These are phyloP conservation scores for Candida qinlingensis DNA, from an alignment of 805 yeast genomes.

Conservation along the genomic window DNA sequence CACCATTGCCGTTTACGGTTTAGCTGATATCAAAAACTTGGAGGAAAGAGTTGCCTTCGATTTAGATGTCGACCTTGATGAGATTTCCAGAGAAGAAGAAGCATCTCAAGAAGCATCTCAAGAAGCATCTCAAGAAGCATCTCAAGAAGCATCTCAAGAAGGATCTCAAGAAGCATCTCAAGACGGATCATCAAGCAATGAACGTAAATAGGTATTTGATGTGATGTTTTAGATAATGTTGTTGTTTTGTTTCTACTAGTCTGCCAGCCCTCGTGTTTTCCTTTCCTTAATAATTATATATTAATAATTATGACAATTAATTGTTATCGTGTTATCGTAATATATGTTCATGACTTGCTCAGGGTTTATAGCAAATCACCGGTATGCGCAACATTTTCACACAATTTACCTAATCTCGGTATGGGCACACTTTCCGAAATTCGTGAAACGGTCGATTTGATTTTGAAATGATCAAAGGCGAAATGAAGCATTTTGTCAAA, in stretches of 20 bases:
- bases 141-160: not conserved
- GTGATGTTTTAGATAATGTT: not conserved
- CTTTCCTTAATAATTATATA: not conserved
- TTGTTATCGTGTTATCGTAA: no score
- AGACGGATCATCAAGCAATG: constrained; percentile 2
- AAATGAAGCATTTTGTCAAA: no score
- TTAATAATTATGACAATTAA: not conserved
- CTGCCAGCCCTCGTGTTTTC: not conserved
- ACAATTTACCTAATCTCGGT: no score
- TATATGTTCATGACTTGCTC: no score
- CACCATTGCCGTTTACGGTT: constrained; percentile 77
- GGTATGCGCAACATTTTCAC: no score
- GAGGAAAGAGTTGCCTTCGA: constrained; percentile 48
- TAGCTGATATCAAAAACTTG: constrained; percentile 69
- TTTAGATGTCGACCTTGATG: constrained; percentile 15
- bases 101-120: not conserved
- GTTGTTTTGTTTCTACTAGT: not conserved
- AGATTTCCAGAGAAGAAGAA: constrained; percentile 6
- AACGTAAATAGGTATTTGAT: not conserved
- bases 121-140: not conserved
- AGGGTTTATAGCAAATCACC: no score
- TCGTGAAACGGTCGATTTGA: no score
- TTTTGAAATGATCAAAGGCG: no score
- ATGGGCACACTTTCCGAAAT: no score
- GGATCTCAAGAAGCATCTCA: not conserved